Evolutionary conservation across 768 basidiomycete species (phyloP).

Genomic region (Galerina sulciceps): DNA sequence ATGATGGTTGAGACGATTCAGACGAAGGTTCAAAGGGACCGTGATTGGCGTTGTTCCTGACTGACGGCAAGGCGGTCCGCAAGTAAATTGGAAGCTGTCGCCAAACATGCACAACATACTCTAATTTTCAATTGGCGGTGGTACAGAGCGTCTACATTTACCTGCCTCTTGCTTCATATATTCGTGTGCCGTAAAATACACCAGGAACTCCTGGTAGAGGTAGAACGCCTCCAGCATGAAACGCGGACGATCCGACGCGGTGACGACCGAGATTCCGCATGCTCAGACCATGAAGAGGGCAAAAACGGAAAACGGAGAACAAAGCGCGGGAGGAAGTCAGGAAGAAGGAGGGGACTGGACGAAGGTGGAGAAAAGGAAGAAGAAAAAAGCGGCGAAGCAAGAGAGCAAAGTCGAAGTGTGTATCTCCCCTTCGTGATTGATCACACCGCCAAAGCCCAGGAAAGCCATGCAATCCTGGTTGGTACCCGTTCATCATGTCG

Average conservation of each 20-base stretch:
- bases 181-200: not conserved
- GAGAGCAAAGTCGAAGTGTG: slow-evolving; percentile 64
- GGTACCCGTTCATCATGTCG: slow-evolving; percentile 14
- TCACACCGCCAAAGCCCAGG: slow-evolving; percentile 1
- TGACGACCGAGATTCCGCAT: not conserved
- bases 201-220: too few relatives aligned
- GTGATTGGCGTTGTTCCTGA: too few relatives aligned
- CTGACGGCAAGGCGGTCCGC: too few relatives aligned
- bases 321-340: not conserved
- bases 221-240: not conserved
- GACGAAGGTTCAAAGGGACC: too few relatives aligned
- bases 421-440: slow-evolving; percentile 8
- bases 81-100: slow-evolving; percentile 31
- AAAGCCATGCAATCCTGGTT: slow-evolving; percentile 7
- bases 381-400: slow-evolving; percentile 66
- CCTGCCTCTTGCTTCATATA: not conserved
- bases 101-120: slow-evolving; percentile 19
- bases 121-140: not conserved
- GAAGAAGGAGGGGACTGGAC: slow-evolving; percentile 51
- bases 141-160: not conserved
- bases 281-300: slow-evolving; percentile 18
- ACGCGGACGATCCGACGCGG: slow-evolving; percentile 1
- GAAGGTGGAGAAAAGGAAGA: slow-evolving; percentile 72
- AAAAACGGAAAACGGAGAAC: slow-evolving; percentile 11
- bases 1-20: too few relatives aligned